A percentile compares a stretch with the other conserved stretches of the same genome.
phyloP scores from a whole-genome alignment of 495 filamentous ascomycete species.

The Talaromyces trachyspermus region DNA sequence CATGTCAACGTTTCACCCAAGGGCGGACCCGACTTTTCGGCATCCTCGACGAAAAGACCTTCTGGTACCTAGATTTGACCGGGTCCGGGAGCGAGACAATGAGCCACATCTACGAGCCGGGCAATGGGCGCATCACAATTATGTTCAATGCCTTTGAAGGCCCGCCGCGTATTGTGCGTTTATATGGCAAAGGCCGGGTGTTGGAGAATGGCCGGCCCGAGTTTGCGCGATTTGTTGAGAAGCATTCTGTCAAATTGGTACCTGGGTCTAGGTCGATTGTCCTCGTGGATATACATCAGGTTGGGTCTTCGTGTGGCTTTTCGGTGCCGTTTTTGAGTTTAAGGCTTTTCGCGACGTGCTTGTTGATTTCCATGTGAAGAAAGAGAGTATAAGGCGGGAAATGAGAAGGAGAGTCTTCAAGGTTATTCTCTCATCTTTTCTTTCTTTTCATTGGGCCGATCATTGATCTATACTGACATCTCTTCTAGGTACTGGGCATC shows the following conservation, averaged over 20 bases:
- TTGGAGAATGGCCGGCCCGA: slow-evolving; percentile 46
- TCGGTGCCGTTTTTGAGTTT: slow-evolving; percentile 10
- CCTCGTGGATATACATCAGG: slow-evolving; percentile 59
- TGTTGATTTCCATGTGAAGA: neutral
- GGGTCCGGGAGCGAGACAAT: slow-evolving; percentile 70
- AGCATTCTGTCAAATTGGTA: slow-evolving; percentile 22
- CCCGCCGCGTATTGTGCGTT: slow-evolving; percentile 56
- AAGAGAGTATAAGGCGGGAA: slow-evolving; percentile 14
- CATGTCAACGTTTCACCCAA: slow-evolving; percentile 70
- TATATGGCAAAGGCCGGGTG: slow-evolving; percentile 62
- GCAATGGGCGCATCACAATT: slow-evolving; percentile 62
- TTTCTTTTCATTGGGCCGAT: neutral
- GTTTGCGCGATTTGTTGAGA: slow-evolving; percentile 14
- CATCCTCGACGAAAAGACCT: slow-evolving; percentile 47
- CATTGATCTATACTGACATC: neutral
- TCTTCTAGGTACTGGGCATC: slow-evolving; percentile 4
- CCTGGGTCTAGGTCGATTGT: slow-evolving; percentile 55
- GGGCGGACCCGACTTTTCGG: slow-evolving; percentile 52
- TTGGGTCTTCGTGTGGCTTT: slow-evolving; percentile 23
- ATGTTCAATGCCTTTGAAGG: slow-evolving; percentile 64
- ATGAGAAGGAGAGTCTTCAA: slow-evolving; percentile 8
- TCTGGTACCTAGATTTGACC: slow-evolving; percentile 64
- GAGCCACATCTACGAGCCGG: slow-evolving; percentile 55
- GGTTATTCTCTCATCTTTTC: slow-evolving; percentile 8
- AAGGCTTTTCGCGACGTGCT: slow-evolving; percentile 5